phyloP scores from a whole-genome alignment of 2,329 filamentous ascomycete genomes.

The Fusarium pseudoanthophilum region DNA sequence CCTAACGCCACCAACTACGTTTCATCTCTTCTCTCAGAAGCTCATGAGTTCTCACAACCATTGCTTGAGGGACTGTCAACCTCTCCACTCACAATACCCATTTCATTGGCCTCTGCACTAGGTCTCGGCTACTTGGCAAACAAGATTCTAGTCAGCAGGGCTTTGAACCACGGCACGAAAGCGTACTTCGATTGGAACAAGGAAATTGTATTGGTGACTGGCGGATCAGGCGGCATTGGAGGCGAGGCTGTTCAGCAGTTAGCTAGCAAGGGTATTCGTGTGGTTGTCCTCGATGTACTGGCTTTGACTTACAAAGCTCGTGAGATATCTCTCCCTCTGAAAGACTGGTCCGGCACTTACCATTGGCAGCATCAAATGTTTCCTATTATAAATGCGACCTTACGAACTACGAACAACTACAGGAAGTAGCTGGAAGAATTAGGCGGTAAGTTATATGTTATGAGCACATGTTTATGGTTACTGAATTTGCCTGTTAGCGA shows the following conservation, averaged over 20 bases:
- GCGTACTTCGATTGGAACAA: not conserved
- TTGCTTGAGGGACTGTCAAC: not conserved
- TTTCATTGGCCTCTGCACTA: not conserved
- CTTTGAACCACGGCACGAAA: not conserved
- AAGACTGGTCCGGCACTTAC: fast-evolving
- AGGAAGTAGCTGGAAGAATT: not conserved
- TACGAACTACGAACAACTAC: not conserved
- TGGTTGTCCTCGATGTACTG: not conserved
- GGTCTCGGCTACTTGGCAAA: not conserved
- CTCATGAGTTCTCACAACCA: not conserved
- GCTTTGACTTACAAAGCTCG: not conserved
- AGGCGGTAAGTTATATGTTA: fast-evolving
- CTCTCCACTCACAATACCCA: not conserved
- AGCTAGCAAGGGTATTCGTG: not conserved
- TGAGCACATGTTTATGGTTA: fast-evolving
- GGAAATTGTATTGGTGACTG: not conserved
- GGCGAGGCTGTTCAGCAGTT: not conserved
- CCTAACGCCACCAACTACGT: not conserved
- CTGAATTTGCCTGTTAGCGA: not conserved
- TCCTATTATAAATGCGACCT: not conserved
- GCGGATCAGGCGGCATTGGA: not conserved
- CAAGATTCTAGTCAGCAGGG: not conserved
- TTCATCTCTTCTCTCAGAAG: not conserved
- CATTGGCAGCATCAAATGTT: fast-evolving
- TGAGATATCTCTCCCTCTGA: fast-evolving